phyloP scores from a whole-genome alignment of 2,329 filamentous ascomycete genomes.

The Fusarium tricinctum region DNA sequence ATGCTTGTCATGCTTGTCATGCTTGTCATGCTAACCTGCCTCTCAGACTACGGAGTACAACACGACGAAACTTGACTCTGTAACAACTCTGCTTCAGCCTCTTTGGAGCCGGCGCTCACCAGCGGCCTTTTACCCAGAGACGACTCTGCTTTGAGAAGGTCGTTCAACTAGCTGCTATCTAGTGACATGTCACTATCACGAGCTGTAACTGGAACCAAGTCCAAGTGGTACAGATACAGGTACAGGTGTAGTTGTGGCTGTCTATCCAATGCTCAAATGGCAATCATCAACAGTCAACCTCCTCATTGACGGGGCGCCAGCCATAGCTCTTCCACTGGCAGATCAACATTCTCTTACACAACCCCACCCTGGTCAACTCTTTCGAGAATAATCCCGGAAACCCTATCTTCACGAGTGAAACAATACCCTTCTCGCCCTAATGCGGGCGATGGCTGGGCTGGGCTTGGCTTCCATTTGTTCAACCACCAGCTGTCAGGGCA shows the following conservation, averaged over 20 bases:
- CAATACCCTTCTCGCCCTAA: constrained; percentile 38
- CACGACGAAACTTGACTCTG: constrained; percentile 60
- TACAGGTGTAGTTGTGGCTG: constrained; percentile 21
- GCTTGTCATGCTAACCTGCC: constrained; percentile 40
- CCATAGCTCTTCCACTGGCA: background rate
- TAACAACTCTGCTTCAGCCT: constrained; percentile 64
- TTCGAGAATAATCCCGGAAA: constrained; percentile 20
- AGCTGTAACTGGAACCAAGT: background rate
- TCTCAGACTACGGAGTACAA: constrained; percentile 32
- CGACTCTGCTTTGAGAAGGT: constrained; percentile 15
- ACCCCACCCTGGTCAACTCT: constrained; percentile 1
- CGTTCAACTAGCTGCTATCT: background rate
- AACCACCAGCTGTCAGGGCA: constrained; percentile 31
- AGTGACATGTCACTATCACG: constrained; percentile 7
- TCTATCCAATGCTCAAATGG: background rate
- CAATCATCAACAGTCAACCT: background rate
- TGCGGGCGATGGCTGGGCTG: constrained; percentile 34
- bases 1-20: constrained; percentile 26
- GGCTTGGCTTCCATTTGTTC: constrained; percentile 33
- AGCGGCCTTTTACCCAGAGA: constrained; percentile 5
- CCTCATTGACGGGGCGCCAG: background rate
- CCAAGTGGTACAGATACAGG: constrained; percentile 9
- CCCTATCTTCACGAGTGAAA: constrained; percentile 35
- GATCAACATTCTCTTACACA: constrained; percentile 15
- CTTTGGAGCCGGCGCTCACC: constrained; percentile 17